Conservation (phyloP, 805 yeast genomes). For the Saturnispora besseyi region DNA sequence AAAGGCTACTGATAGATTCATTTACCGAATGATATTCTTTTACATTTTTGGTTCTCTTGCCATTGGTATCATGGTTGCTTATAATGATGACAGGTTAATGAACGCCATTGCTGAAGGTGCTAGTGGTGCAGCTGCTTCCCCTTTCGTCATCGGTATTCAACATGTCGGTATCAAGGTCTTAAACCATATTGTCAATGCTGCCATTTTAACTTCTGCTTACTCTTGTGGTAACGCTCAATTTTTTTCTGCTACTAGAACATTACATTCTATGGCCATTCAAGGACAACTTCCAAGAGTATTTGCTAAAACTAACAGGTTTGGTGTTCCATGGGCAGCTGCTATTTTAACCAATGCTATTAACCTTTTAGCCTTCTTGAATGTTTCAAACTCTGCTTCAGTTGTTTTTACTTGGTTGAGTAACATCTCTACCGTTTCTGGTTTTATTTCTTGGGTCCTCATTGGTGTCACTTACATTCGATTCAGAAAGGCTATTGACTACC, state of each 20-base stretch:
- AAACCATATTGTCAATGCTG: constrained; percentile 55
- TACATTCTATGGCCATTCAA: constrained; percentile 32
- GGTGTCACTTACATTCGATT: constrained; percentile 48
- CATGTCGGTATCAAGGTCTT: constrained; percentile 50
- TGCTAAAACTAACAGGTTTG: constrained; percentile 34
- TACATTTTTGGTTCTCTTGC: constrained; percentile 49
- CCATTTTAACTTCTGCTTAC: constrained; percentile 49
- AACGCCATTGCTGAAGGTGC: constrained; percentile 36
- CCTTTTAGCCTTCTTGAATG: constrained; percentile 45
- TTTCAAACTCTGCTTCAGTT: constrained; percentile 39
- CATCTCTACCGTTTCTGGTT: constrained; percentile 58
- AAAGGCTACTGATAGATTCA: constrained; percentile 51
- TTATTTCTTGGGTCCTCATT: constrained; percentile 52
- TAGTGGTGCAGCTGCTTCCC: constrained; percentile 52
- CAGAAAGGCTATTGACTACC: constrained; percentile 52
- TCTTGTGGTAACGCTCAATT: constrained; percentile 40
- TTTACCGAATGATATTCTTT: constrained; percentile 53
- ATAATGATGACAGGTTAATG: constrained; percentile 40
- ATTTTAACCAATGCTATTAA: constrained; percentile 32
- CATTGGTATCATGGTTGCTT: constrained; percentile 53
- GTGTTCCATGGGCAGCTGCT: constrained; percentile 50
- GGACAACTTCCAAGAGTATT: constrained; percentile 34
- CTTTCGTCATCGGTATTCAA: constrained; percentile 56
- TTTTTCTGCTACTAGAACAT: constrained; percentile 35
- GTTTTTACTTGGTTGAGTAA: constrained; percentile 62